Base-by-base conservation (phyloP, 2,329 filamentous ascomycete species). In the Penicillium sp. region DNA sequence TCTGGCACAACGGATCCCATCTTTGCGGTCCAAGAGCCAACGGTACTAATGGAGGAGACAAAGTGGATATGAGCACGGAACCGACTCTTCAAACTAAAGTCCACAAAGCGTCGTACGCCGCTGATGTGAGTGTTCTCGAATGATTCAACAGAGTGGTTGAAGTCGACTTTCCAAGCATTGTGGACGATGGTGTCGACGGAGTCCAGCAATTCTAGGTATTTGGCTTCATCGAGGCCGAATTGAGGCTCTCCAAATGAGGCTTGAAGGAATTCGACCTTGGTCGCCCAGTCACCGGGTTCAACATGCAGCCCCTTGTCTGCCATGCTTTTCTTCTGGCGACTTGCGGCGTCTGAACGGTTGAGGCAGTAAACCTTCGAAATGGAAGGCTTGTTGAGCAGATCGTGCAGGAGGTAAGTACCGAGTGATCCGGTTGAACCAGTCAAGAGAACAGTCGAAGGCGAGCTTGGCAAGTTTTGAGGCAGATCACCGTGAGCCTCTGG, bases 381-480 rank as follows among this genome's bases (percentile, higher is more conserved):
- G 4, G 53, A 49, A 0, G 70, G 63, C 20, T 63, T 62, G 9
- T 47, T 50, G 2, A 70, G 54, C 20, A 77, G 62, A 13, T 60
- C 39, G 43, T 75, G 63, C 3, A 80, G 66, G 33, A 79, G 63
- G 56, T 79, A 78, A 3, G 69, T 73, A 0, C 78, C 78, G 15
- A 80, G 55, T 4, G 72, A 75, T 6, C 78, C 77, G 0, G 78
- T 80, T 4, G 72, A 75, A 12, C 75, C 78, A 0, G 76, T 80
- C 18, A 80, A 53, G 6, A 76, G 54, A 2, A 71, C 53, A 15
- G 40, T 53, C 24, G 56, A 54, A 35, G 55, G 55, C 3, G 44
- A 25, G 13, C 20, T 4, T 9, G 33, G 27, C 18, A 24, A 20
- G 6, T n/a, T 35, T 32, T 31, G 31, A 5, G 15, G 31, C 18